phyloP scores from a whole-genome alignment of 805 yeast genomes.

The Wickerhamiella azyma region DNA sequence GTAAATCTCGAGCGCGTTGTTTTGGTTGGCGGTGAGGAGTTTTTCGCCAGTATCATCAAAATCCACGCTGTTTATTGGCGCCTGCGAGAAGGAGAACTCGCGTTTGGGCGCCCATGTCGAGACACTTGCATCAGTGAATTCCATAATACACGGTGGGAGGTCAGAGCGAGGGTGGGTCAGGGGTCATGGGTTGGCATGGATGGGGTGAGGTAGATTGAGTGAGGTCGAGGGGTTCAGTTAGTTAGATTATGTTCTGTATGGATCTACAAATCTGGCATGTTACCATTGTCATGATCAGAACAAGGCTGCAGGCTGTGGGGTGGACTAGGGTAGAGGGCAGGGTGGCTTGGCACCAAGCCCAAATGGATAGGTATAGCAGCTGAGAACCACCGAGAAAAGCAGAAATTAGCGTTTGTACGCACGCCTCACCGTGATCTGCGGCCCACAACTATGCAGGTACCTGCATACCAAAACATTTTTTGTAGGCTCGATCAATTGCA shows the following conservation, averaged over 20 bases:
- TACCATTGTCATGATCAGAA: too few relatives aligned
- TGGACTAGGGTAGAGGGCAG: neutral
- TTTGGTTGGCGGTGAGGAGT: slow-evolving; percentile 62
- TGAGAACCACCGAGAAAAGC: too few relatives aligned
- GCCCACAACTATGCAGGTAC: too few relatives aligned
- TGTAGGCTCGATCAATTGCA: neutral
- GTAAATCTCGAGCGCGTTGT: slow-evolving; percentile 72
- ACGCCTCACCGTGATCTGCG: too few relatives aligned
- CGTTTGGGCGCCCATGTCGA: slow-evolving; percentile 9
- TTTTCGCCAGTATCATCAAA: slow-evolving; percentile 76
- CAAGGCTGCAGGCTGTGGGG: too few relatives aligned
- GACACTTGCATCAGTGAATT: slow-evolving; percentile 5
- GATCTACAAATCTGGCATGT: too few relatives aligned
- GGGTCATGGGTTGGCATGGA: neutral
- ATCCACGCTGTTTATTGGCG: slow-evolving; percentile 33
- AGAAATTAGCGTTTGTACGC: too few relatives aligned
- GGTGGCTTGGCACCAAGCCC: too few relatives aligned
- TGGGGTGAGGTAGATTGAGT: neutral
- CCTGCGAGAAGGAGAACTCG: slow-evolving; percentile 8
- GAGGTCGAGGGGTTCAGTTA: neutral
- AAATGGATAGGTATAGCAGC: too few relatives aligned
- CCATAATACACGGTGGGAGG: neutral
- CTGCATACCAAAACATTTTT: neutral
- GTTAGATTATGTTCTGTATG: too few relatives aligned
- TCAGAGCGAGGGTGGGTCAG: neutral